These are phyloP conservation scores for Glonium stellatum DNA, from an alignment of 495 filamentous ascomycete genomes.

Conservation along the genomic window DNA sequence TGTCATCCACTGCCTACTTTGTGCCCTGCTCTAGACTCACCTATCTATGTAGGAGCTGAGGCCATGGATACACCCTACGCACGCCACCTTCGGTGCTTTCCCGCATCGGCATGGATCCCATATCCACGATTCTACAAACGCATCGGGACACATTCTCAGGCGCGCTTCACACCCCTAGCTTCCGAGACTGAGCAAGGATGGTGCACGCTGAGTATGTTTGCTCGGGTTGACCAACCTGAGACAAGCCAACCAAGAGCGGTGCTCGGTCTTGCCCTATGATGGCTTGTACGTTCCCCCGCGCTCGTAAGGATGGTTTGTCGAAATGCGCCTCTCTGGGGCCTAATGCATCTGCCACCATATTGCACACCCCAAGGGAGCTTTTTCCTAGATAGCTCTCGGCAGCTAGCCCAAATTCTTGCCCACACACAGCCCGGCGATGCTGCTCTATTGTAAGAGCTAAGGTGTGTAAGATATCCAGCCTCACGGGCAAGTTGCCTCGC, in stretches of 20 bases:
- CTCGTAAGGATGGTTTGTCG: background rate
- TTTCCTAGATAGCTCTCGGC: background rate
- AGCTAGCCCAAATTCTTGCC: background rate
- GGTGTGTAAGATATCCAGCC: background rate
- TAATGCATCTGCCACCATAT: background rate
- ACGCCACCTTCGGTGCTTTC: background rate
- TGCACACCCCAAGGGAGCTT: background rate
- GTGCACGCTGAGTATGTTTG: background rate
- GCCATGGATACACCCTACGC: background rate
- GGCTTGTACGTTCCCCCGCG: background rate
- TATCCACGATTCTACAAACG: background rate
- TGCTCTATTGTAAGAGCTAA: background rate
- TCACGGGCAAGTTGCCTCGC: background rate
- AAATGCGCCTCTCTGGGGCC: background rate
- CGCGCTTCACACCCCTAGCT: background rate
- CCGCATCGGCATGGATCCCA: background rate
- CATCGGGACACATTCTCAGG: background rate
- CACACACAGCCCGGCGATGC: background rate
- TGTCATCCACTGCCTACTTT: background rate
- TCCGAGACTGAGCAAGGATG: background rate
- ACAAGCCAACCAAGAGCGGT: background rate
- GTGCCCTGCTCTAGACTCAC: background rate
- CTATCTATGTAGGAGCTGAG: background rate
- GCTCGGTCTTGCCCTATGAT: background rate
- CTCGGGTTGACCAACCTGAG: background rate